Base-by-base conservation (phyloP, 768 basidiomycete species). In the Hypsizygus marmoreus region DNA sequence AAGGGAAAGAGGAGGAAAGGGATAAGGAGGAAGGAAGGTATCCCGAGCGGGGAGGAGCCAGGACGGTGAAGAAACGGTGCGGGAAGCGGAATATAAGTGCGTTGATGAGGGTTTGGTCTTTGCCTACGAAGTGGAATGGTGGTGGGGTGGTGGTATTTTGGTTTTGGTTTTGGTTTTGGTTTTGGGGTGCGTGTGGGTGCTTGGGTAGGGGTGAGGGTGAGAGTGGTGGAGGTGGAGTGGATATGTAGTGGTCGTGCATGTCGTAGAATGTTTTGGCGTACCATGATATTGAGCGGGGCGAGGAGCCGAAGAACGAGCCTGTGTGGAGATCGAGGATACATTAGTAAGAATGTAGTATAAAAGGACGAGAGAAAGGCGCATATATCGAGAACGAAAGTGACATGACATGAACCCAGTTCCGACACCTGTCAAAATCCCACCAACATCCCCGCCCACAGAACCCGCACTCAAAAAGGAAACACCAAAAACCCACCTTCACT, bases 241-340 rank as follows among this genome's bases (percentile, higher is more conserved):
- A 55, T 29, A 80, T 70, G 61, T 80, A 81, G 48, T 70, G 47
- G 57, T 80, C 66, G 58, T 81, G 81, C 47, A 76, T 76, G 0
- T 68, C 62, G 55, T 79, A 82, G 57, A 71, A 83, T 1, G 62
- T 60, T 11, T 59, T 44, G 0, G 67, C 56, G 62, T 68, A 81
- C 79, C 77, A 80, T 4, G 64, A 50, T 22, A 81, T 59, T 0
- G 76, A 66, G 7, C 53, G 29, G 2, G 73, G 73, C 1, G 70
- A 58, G 8, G 79, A 79, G 7, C 81, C 81, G 45, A 82, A 82
- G 57, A 81, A 81, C 0, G 80, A 79, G n/a, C 77, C 80, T 80
- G 49, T 11, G 34, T 11, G 35, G 5, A 31, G 4, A 35, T 12
- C 8, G 6, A 11, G 9, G 19, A 7, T 13, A 26, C 5, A 22